These are phyloP conservation scores for Candida succiphila DNA, from an alignment of 805 yeast genomes.

Conservation along the genomic window DNA sequence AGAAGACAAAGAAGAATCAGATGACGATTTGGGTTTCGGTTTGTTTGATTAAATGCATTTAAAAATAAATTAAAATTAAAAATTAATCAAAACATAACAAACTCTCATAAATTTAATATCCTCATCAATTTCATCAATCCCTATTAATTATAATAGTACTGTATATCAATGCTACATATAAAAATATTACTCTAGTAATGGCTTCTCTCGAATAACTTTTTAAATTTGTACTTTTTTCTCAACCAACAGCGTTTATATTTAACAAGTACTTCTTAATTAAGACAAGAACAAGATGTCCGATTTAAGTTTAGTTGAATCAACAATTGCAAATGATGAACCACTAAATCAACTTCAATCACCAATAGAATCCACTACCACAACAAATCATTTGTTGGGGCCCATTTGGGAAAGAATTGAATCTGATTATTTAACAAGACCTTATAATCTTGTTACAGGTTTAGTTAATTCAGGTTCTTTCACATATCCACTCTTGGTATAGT, in stretches of 20 bases:
- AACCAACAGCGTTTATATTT: too few species aligned
- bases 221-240: too few species aligned
- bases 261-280: too few species aligned
- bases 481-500: not conserved
- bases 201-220: too few species aligned
- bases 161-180: too few species aligned
- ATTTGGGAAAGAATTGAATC: not conserved
- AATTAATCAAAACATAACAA: not conserved
- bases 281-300: too few species aligned
- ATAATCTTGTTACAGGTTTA: not conserved
- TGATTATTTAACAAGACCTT: not conserved
- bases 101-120: not conserved
- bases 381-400: not conserved
- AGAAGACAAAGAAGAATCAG: conserved; percentile 39
- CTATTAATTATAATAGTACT: too few species aligned
- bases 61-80: not conserved
- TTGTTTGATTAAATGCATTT: conserved; percentile 77
- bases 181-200: too few species aligned
- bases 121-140: not conserved
- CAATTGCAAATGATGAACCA: too few species aligned
- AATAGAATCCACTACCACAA: too few species aligned
- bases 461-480: not conserved
- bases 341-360: too few species aligned
- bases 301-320: too few species aligned
- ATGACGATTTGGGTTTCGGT: conserved; percentile 78